These are phyloP conservation scores for Guadua angustifolia DNA, from an alignment of 176 grass and related monocot genomes.

Conservation along the genomic window DNA sequence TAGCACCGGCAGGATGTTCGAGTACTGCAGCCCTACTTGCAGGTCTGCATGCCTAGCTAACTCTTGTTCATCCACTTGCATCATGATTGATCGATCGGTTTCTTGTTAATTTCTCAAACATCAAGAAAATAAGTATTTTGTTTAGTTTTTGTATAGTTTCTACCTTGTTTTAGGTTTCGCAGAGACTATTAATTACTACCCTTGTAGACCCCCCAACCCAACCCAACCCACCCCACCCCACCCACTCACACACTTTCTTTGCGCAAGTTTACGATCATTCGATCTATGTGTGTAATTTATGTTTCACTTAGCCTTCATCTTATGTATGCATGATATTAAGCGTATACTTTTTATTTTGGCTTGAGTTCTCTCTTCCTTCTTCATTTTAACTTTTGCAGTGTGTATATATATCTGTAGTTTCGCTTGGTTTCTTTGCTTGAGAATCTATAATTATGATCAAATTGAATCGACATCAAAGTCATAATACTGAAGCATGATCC, in stretches of 20 bases:
- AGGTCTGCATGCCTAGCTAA: conserved; percentile 33
- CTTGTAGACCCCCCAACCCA: not conserved
- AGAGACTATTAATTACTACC: not conserved
- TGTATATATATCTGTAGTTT: not conserved
- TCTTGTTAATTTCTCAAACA: not conserved
- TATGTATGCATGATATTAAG: not conserved
- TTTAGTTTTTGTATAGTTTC: not conserved
- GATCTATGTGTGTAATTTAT: not conserved
- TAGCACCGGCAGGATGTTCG: conserved; percentile 81
- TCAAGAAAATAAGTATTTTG: not conserved
- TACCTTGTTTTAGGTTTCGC: conserved; percentile 22
- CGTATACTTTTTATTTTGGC: not conserved
- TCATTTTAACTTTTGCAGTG: not conserved
- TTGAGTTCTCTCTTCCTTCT: not conserved
- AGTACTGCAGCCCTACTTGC: conserved; percentile 65
- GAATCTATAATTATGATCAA: not conserved
- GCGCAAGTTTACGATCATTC: conserved; percentile 4
- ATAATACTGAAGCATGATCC: not conserved
- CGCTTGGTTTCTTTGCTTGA: not conserved
- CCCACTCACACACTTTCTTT: too few relatives aligned
- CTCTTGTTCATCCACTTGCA: not conserved
- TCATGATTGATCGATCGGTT: not conserved
- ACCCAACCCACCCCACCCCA: too few relatives aligned
- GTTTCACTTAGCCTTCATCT: conserved; percentile 22
- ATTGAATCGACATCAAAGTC: not conserved